A percentile compares a stretch with the other conserved stretches of the same genome.
Conservation (phyloP, 192 early-diverging fungal genomes). For the Rhizophagus clarus region DNA sequence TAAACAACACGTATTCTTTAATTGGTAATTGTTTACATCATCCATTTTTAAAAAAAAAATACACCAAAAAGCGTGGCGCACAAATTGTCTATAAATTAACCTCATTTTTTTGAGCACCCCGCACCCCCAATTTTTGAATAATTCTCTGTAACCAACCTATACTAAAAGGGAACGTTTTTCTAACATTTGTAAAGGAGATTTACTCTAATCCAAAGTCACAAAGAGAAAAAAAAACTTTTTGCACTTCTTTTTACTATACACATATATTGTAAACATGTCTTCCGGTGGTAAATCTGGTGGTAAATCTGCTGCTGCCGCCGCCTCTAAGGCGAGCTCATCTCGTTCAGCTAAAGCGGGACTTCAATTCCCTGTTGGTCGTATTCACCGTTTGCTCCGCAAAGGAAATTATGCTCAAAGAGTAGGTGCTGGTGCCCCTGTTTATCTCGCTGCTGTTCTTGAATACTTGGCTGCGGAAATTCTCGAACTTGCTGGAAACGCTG, state of each 20-base stretch:
- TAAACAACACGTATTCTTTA: slow-evolving; percentile 14
- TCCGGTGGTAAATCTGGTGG: slow-evolving; percentile 76
- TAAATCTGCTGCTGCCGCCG: slow-evolving; percentile 63
- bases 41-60: neutral
- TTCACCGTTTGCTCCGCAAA: slow-evolving; percentile 91
- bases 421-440: slow-evolving; percentile 92
- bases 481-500: slow-evolving; percentile 94
- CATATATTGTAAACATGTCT: slow-evolving; percentile 21
- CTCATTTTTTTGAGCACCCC: neutral
- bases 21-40: slow-evolving; percentile 14
- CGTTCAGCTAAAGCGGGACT: slow-evolving; percentile 90
- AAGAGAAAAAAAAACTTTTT: neutral
- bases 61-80: slow-evolving; percentile 3
- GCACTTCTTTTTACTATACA: neutral
- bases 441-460: slow-evolving; percentile 94
- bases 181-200: neutral
- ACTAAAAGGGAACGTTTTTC: neutral
- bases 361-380: slow-evolving; percentile 97
- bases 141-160: neutral
- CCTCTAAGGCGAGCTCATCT: slow-evolving; percentile 61
- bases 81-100: slow-evolving; percentile 11
- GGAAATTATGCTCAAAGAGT: slow-evolving; percentile 95
- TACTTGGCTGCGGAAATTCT: slow-evolving; percentile 96
- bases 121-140: neutral
- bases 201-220: neutral